Base-by-base conservation (phyloP, 2,329 filamentous ascomycete species). In the Penicillium vulpinum region DNA sequence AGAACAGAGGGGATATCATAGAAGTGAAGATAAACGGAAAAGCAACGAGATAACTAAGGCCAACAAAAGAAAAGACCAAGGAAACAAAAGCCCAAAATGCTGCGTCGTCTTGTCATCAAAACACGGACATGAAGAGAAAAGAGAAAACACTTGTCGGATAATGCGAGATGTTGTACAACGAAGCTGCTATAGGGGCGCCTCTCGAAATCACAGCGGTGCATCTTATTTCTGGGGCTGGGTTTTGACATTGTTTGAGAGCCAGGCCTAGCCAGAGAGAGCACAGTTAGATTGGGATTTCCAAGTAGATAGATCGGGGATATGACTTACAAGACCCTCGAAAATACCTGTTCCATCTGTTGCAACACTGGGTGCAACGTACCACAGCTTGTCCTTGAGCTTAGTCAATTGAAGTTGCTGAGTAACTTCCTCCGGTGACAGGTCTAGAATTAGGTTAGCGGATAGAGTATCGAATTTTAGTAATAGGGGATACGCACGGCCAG, bases 191-290 rank as follows among this genome's bases (percentile, higher is more conserved):
- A 47, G 36, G 47, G 45, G 38, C 49, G 59, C 59, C 61, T 64
- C 62, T 67, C 53, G 54, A 56, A 57, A 56, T 62, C 54, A 60
- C 58, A 56, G 54, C 57, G 57, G 57, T 57, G 45, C 44, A 49
- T 46, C 41, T 68, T 72, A 76, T 72, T 76, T 77, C 61, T 71
- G 66, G 29, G 77, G 74, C 56, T 73, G 75, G 29, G 77, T 77
- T 79, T 92, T 92, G 78, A 92, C 88, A 72, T 92, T 92, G 78
- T 91, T 91, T 63, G 88, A 91, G 64, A 93, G 81, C 90, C 90
- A 92, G 53, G 87, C 81, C 82, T 84, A 61, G 22, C 47, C 51
- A 58, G 58, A 47, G 31, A 50, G 5, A 24, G 11, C 38, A 67
- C n/a, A 46, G 46, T 59, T 35, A 45, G 49, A 33, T 31, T 46